Percentiles rank a stretch among this genome's conserved stretches.
phyloP scores from a whole-genome alignment of 345 rosid species.

The Sisymbrium altissimum region DNA sequence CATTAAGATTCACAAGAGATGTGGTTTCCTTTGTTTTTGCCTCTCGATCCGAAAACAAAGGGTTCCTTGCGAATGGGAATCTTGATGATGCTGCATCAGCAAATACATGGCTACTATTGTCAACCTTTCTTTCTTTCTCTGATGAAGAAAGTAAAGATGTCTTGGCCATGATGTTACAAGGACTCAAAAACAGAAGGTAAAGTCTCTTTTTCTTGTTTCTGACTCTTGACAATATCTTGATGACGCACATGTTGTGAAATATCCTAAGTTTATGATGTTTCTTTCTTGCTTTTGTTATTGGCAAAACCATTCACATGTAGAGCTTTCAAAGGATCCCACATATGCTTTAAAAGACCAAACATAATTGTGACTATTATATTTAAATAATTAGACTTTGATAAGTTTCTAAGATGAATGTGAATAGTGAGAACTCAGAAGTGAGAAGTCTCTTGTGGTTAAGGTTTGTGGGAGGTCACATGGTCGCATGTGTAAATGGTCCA shows the following conservation, averaged over 20 bases:
- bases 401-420: slow-evolving; percentile 2
- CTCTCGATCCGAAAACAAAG: slow-evolving; percentile 11
- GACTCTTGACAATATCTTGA: slow-evolving; percentile 2
- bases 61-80: slow-evolving; percentile 66
- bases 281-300: slow-evolving; percentile 10
- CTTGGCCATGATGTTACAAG: slow-evolving; percentile 24
- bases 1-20: slow-evolving; percentile 90
- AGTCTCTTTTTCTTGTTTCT: neutral
- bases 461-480: slow-evolving; percentile 31
- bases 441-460: slow-evolving; percentile 24
- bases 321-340: slow-evolving; percentile 21
- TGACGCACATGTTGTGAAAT: slow-evolving; percentile 20
- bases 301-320: slow-evolving; percentile 19
- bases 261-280: slow-evolving; percentile 15
- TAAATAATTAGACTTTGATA: neutral
- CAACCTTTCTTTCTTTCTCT: slow-evolving; percentile 3
- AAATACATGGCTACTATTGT: slow-evolving; percentile 37
- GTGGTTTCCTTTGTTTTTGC: slow-evolving; percentile 19
- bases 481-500: slow-evolving; percentile 31
- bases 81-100: slow-evolving; percentile 99
- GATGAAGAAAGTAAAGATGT: slow-evolving; percentile 5
- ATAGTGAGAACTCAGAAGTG: slow-evolving; percentile 17
- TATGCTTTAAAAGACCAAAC: slow-evolving; percentile 15
- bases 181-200: slow-evolving; percentile 25
- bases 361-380: neutral